Conservation (phyloP, 331 rosid genomes). For the Quercus phellos region DNA sequence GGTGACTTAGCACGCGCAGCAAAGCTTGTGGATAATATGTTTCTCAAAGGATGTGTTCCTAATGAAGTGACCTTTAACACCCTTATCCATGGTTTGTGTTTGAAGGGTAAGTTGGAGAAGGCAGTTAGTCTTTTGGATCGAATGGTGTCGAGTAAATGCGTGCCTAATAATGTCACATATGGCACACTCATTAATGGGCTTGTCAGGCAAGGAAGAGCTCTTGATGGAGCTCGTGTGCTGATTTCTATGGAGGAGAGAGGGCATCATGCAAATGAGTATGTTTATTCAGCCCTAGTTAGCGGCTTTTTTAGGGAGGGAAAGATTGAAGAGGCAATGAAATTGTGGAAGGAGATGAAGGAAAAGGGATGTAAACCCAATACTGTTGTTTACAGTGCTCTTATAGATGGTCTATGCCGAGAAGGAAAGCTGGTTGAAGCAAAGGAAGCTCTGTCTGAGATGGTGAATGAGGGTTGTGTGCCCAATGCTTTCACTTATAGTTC, state of each 20-base stretch:
- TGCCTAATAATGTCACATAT: slow-evolving; percentile 81
- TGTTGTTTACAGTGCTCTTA: slow-evolving; percentile 61
- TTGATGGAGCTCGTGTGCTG: slow-evolving; percentile 59
- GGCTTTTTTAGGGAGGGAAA: slow-evolving; percentile 85
- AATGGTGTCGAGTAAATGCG: slow-evolving; percentile 62
- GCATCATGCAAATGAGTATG: slow-evolving; percentile 50
- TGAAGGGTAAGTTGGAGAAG: slow-evolving; percentile 82
- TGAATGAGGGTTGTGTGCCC: slow-evolving; percentile 51
- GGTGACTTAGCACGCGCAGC: slow-evolving; percentile 71
- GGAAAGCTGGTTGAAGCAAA: slow-evolving; percentile 73
- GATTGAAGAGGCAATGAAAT: slow-evolving; percentile 50
- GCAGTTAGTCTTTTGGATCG: slow-evolving; percentile 62
- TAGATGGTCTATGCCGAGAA: slow-evolving; percentile 83
- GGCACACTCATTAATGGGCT: slow-evolving; percentile 82
- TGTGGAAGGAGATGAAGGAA: slow-evolving; percentile 73
- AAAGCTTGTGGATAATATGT: slow-evolving; percentile 87
- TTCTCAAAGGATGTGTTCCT: slow-evolving; percentile 83
- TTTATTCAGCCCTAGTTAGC: slow-evolving; percentile 76
- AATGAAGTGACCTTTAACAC: slow-evolving; percentile 81
- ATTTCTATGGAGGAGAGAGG: slow-evolving; percentile 74
- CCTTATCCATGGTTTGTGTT: slow-evolving; percentile 77
- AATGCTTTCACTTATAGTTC: slow-evolving; percentile 73
- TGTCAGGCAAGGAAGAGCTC: slow-evolving; percentile 66
- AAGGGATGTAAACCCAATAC: slow-evolving; percentile 66
- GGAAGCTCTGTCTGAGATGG: slow-evolving; percentile 58